Evolutionary conservation across 495 filamentous ascomycete genomes (phyloP), one percentile per base, ranked within the genome.

Genomic region (Cryomyces minteri): DNA sequence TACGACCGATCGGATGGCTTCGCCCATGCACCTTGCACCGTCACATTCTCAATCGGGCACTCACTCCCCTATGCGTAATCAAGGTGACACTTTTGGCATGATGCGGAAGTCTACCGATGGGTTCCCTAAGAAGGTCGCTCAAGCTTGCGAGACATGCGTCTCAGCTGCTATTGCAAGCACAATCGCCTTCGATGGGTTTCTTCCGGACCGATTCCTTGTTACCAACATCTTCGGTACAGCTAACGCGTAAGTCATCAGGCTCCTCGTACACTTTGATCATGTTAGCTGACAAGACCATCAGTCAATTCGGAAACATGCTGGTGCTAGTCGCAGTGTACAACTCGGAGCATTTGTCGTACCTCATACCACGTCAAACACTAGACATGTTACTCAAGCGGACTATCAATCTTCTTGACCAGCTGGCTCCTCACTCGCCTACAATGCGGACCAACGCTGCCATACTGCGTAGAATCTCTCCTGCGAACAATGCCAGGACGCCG

Each of bases 271-370:
- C 18, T 1, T 8, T 50, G n/a, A 30, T 14, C 11, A 6, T 8
- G 32, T n/a, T 33, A 4, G 29, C 47, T 43, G 30, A 41, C 45
- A 47, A 14, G 43, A 11, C 6, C n/a, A 42, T 9, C 48, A 94
- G 88, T 7, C 90, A 96, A 87, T 98, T 93, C 62, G 90, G 90
- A 42, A 98, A 96, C 58, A 77, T 95, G 56, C 66, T 96, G 38
- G 82, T 88, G 5, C 74, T 98, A 1, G 75, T 84, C 14, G 86
- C 88, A 1, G 81, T 78, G 5, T 88, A 75, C 58, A 25, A 25
- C 18, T 60, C 61, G 59, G 71, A 77, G 62, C 66, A 61, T 32
- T 71, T 86, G 0, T 55, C 52, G 4, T 53, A 61, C 7, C 66
- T 72, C 14, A 67, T 88, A 38, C 54, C 69, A 7, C 56, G 57